A percentile compares a stretch with the other conserved stretches of the same genome.
These are phyloP conservation scores for Suhomyces coccinellae DNA, from an alignment of 1,139 yeast genomes.

Conservation along the genomic window DNA sequence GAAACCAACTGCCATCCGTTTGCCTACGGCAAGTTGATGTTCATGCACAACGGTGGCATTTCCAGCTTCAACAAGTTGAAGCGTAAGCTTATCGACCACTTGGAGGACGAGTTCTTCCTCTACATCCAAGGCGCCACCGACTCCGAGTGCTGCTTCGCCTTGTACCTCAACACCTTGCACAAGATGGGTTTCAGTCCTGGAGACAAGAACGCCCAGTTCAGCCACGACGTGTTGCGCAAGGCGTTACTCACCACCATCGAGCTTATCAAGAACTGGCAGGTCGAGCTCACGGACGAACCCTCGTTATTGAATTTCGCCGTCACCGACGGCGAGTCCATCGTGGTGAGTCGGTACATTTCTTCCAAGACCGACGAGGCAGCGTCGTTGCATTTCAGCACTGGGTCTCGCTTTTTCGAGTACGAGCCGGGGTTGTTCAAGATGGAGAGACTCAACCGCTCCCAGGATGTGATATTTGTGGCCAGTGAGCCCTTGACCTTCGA, in stretches of 20 bases:
- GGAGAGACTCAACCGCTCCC: constrained; percentile 91
- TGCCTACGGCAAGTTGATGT: constrained; percentile 81
- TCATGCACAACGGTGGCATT: constrained; percentile 97
- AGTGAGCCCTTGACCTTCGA: constrained; percentile 96
- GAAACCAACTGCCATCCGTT: constrained; percentile 98
- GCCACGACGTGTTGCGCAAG: constrained; percentile 59
- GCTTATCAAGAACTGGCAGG: constrained; percentile 67
- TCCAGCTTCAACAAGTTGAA: constrained; percentile 73
- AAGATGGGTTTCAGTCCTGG: constrained; percentile 75
- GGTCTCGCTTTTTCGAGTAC: constrained; percentile 85
- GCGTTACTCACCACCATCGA: constrained; percentile 77
- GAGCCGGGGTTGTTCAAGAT: constrained; percentile 88
- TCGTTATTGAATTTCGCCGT: constrained; percentile 90
- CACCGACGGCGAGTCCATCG: constrained; percentile 89
- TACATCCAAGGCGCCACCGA: constrained; percentile 92
- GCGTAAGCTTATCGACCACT: constrained; percentile 65
- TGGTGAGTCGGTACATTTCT: constrained; percentile 84
- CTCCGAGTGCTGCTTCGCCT: constrained; percentile 91
- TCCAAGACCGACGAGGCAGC: constrained; percentile 95
- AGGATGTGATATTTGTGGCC: constrained; percentile 93
- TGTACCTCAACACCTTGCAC: constrained; percentile 74
- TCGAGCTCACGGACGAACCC: constrained; percentile 58
- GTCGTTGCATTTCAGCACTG: constrained; percentile 89
- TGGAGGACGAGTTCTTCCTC: constrained; percentile 78
- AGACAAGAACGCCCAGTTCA: constrained; percentile 30